Evolutionary conservation across 2,329 filamentous ascomycete genomes (phyloP).

Genomic region (Ceratocystis huliohia): DNA sequence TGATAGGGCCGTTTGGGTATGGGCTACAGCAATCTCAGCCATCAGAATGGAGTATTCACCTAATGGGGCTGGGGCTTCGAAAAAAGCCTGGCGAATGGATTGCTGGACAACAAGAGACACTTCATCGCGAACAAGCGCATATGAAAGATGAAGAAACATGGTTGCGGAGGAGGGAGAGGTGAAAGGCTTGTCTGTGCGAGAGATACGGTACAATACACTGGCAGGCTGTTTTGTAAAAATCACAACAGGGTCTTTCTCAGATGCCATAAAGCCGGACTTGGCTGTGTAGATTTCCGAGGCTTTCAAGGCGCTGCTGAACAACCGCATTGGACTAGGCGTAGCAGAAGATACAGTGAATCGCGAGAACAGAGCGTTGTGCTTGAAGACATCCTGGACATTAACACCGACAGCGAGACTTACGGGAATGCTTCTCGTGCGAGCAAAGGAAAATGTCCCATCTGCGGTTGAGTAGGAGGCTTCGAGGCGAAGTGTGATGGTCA

Average conservation of each 20-base stretch:
- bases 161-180: constrained; percentile 28
- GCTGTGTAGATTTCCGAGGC: constrained; percentile 58
- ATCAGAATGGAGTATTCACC: constrained; percentile 37
- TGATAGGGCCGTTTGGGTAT: constrained; percentile 35
- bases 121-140: constrained; percentile 65
- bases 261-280: constrained; percentile 39
- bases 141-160: constrained; percentile 59
- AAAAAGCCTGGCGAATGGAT: constrained; percentile 33
- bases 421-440: constrained; percentile 47
- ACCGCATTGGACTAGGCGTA: constrained; percentile 57
- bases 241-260: constrained; percentile 41
- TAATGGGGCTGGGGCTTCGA: constrained; percentile 27
- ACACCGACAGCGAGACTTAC: constrained; percentile 77
- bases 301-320: constrained; percentile 58
- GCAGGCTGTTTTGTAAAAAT: constrained; percentile 74
- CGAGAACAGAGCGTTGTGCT: constrained; percentile 67
- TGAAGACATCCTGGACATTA: constrained; percentile 94
- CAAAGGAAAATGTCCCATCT: constrained; percentile 49
- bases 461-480: constrained; percentile 63
- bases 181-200: constrained; percentile 33
- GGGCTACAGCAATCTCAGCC: constrained; percentile 32
- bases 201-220: constrained; percentile 68
- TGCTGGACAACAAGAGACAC: constrained; percentile 41
- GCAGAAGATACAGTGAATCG: constrained; percentile 83
- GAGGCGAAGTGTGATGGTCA: constrained; percentile 58